phyloP scores from a whole-genome alignment of 1,284 basidiomycete species.

The Ceratobasidium sp. region DNA sequence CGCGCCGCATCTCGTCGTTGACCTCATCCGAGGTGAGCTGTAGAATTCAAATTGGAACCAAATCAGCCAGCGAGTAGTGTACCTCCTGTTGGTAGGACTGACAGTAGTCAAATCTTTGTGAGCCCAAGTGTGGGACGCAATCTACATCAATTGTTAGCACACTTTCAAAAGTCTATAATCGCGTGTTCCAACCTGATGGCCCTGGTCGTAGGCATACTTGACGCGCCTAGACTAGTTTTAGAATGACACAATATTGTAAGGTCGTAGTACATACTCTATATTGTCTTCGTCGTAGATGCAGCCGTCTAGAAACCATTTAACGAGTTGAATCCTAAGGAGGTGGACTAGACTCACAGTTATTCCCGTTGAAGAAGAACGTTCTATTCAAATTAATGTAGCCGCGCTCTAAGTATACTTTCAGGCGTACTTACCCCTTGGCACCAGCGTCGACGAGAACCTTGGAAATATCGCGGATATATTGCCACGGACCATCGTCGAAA shows the following conservation, averaged over 20 bases:
- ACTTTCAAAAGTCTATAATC: neutral
- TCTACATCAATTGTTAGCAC: slow-evolving; percentile 14
- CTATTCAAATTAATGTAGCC: neutral
- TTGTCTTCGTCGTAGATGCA: slow-evolving; percentile 49
- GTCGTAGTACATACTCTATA: neutral
- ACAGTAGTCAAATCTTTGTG: slow-evolving; percentile 22
- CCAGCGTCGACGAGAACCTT: slow-evolving; percentile 43
- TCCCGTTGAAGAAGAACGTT: slow-evolving; percentile 31
- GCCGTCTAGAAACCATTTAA: neutral
- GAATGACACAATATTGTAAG: neutral
- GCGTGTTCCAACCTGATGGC: slow-evolving; percentile 40
- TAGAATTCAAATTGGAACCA: neutral
- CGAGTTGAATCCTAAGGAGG: neutral
- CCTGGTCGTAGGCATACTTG: slow-evolving; percentile 43
- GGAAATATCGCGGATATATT: slow-evolving; percentile 36
- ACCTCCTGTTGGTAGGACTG: neutral
- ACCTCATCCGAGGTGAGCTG: slow-evolving; percentile 43
- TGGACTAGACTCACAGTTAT: slow-evolving; percentile 24
- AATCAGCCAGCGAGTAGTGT: neutral
- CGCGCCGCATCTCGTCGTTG: slow-evolving; percentile 41
- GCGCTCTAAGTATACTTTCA: slow-evolving; percentile 9
- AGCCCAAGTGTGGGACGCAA: slow-evolving; percentile 48
- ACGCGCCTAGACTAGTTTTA: slow-evolving; percentile 21
- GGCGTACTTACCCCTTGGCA: slow-evolving; percentile 43
- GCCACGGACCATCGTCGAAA: slow-evolving; percentile 49